Percentiles rank a stretch among this genome's conserved stretches.
These are phyloP conservation scores for Tritrichomonas foetus DNA, from an alignment of 208 protist species.

Conservation along the genomic window DNA sequence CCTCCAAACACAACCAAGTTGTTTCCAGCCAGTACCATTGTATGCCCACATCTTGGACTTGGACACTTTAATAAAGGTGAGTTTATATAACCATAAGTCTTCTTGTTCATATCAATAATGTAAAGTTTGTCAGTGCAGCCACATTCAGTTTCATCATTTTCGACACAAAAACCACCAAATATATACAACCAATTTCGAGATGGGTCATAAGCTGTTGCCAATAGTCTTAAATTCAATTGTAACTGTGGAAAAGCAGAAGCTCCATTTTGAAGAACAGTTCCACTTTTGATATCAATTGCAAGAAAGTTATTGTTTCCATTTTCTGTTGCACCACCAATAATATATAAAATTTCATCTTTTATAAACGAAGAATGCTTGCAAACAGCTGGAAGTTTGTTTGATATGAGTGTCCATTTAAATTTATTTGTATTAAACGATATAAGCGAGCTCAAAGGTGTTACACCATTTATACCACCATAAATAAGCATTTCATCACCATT, in stretches of 20 bases:
- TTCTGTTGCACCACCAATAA: not conserved
- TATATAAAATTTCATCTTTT: not conserved
- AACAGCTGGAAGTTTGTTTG: not conserved
- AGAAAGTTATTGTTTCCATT: not conserved
- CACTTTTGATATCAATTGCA: not conserved
- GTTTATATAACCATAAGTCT: not conserved
- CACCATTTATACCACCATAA: not conserved
- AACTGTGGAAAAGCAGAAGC: not conserved
- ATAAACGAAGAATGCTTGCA: not conserved
- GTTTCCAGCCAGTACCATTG: not conserved
- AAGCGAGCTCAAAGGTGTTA: not conserved
- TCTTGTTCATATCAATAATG: constrained; percentile 28
- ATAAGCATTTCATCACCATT: not conserved
- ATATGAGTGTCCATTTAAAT: not conserved
- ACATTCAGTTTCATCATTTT: not conserved
- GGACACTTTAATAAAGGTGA: not conserved
- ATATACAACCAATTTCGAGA: not conserved
- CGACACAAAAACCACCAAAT: not conserved
- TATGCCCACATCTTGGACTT: not conserved
- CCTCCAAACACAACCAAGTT: not conserved
- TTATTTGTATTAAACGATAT: not conserved
- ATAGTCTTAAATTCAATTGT: not conserved
- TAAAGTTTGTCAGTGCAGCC: not conserved
- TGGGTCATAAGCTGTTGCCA: not conserved
- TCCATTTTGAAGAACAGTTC: not conserved